Percentiles rank a stretch among this genome's conserved stretches.
These are phyloP conservation scores for Hylodesmum podocarpum DNA, from an alignment of 306 rosid species.

Conservation along the genomic window DNA sequence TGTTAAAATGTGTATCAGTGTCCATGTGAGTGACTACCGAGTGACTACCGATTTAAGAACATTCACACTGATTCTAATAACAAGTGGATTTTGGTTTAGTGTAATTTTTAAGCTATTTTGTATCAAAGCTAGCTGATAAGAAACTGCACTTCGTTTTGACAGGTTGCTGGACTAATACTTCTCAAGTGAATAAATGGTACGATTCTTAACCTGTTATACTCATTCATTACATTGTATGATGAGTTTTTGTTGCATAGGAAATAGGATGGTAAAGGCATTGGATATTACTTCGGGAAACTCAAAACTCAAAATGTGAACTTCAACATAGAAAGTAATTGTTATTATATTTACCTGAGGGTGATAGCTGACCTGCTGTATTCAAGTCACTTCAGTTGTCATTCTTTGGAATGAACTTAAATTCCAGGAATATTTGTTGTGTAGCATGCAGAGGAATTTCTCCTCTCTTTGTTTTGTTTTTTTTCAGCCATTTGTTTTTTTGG, in stretches of 20 bases:
- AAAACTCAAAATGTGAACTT: not conserved
- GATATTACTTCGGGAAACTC: slow-evolving; percentile 23
- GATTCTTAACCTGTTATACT: slow-evolving; percentile 7
- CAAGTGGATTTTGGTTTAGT: not conserved
- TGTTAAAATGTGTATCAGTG: slow-evolving; percentile 13
- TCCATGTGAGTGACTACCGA: not conserved
- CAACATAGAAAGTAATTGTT: not conserved
- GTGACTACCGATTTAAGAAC: not conserved
- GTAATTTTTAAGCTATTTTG: not conserved
- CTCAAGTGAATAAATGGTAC: slow-evolving; percentile 73
- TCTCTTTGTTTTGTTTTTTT: not conserved
- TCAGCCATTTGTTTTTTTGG: not conserved
- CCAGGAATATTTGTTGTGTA: not conserved
- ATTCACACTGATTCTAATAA: not conserved
- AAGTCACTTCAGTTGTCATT: not conserved
- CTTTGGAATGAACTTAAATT: not conserved
- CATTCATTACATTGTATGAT: slow-evolving; percentile 4
- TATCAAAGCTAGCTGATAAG: slow-evolving; percentile 21
- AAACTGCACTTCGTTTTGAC: slow-evolving; percentile 47
- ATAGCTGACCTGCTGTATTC: slow-evolving; percentile 1
- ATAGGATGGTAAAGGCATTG: not conserved
- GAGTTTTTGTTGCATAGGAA: not conserved
- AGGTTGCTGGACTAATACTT: slow-evolving; percentile 86
- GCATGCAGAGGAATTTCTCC: not conserved
- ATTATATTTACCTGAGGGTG: not conserved